Percentiles rank a stretch among this genome's conserved stretches.
phyloP scores from a whole-genome alignment of 257 asterid genomes.

The Jacaranda copaia region DNA sequence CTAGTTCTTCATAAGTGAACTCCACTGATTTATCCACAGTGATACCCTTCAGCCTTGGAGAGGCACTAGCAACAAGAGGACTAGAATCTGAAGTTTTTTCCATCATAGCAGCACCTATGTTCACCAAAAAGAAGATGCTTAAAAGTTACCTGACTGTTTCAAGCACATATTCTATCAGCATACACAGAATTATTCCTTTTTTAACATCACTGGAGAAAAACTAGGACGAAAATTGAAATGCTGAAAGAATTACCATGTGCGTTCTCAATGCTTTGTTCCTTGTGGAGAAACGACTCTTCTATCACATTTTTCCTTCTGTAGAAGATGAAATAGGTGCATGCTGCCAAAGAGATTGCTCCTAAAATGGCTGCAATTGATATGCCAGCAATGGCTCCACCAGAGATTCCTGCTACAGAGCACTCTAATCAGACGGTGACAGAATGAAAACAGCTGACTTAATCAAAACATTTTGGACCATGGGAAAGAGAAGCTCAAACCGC shows the following conservation, averaged over 20 bases:
- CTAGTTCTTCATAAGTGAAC: slow-evolving; percentile 75
- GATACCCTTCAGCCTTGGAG: slow-evolving; percentile 62
- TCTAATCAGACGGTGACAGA: slow-evolving; percentile 29
- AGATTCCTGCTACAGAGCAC: slow-evolving; percentile 60
- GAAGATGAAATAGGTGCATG: slow-evolving; percentile 53
- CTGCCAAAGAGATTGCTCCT: slow-evolving; percentile 51
- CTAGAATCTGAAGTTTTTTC: slow-evolving; percentile 54
- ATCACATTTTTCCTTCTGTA: slow-evolving; percentile 46
- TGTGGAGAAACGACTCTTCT: slow-evolving; percentile 39
- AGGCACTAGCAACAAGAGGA: slow-evolving; percentile 37
- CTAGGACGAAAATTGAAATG: background rate
- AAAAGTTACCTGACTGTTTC: background rate
- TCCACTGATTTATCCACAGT: slow-evolving; percentile 86
- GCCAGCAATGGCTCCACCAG: slow-evolving; percentile 81
- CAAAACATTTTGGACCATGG: slow-evolving; percentile 27
- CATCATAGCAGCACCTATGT: slow-evolving; percentile 40
- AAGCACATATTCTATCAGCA: background rate
- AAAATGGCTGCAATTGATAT: slow-evolving; percentile 64
- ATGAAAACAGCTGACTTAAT: slow-evolving; percentile 8
- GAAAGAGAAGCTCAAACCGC: slow-evolving; percentile 56
- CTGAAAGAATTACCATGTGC: slow-evolving; percentile 46
- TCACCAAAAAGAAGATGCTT: slow-evolving; percentile 20
- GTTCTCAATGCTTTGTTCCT: slow-evolving; percentile 41
- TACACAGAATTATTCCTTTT: too few relatives aligned
- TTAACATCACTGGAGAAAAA: background rate